phyloP scores from a whole-genome alignment of 139 green algal genomes.

The Auxenochlorella protothecoides region DNA sequence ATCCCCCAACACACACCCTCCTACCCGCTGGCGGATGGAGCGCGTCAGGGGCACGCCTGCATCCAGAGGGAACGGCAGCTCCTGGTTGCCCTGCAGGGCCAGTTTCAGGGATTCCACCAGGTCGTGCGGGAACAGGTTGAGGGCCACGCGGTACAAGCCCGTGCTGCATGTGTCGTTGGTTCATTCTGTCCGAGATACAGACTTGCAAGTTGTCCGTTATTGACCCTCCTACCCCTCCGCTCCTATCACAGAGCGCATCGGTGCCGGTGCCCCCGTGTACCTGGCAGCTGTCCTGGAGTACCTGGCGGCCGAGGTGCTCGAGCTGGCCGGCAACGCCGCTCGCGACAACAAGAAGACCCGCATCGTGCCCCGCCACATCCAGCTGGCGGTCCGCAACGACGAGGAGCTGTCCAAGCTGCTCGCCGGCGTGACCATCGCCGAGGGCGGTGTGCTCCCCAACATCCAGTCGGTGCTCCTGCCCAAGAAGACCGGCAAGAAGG shows the following conservation, averaged over 20 bases:
- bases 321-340: constrained; percentile 40
- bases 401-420: constrained; percentile 51
- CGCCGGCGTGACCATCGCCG: constrained; percentile 57
- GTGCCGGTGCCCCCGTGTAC: constrained; percentile 45
- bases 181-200: too few species aligned
- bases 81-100: too few species aligned
- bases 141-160: too few species aligned
- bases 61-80: too few species aligned
- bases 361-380: constrained; percentile 73
- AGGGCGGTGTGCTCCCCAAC: constrained; percentile 74
- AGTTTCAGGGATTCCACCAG: too few species aligned
- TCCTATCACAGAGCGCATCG: not conserved
- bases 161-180: too few species aligned
- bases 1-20: too few species aligned
- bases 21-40: too few species aligned
- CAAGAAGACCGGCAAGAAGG: constrained; percentile 50
- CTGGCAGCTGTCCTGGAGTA: constrained; percentile 64
- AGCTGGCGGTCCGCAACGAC: constrained; percentile 51
- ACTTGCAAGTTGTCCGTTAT: too few species aligned
- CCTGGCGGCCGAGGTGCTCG: constrained; percentile 53
- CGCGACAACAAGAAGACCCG: constrained; percentile 86
- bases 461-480: constrained; percentile 75
- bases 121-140: too few species aligned
- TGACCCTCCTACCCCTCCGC: too few species aligned
- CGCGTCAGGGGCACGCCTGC: too few species aligned